Percentiles rank a stretch among this genome's conserved stretches.
phyloP scores from a whole-genome alignment of 2,329 filamentous ascomycete species.

The Hypoxylon sp. region DNA sequence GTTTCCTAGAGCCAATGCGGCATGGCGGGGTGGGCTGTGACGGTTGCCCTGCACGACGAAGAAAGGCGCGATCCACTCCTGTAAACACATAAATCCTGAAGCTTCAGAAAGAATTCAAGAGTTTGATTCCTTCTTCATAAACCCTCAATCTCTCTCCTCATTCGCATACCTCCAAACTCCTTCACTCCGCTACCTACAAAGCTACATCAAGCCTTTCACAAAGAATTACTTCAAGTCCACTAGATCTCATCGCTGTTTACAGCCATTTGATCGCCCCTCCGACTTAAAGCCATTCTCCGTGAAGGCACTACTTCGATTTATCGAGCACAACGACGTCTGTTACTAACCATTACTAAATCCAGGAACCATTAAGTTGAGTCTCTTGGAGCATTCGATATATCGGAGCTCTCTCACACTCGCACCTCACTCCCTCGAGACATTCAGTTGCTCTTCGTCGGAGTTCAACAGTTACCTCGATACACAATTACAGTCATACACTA shows the following conservation, averaged over 20 bases:
- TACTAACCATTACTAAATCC: constrained; percentile 62
- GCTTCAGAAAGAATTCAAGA: constrained; percentile 33
- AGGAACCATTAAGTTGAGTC: constrained; percentile 72
- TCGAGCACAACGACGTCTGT: constrained; percentile 61
- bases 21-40: constrained; percentile 16
- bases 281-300: constrained; percentile 60
- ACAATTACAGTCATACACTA: constrained; percentile 56
- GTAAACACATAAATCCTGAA: constrained; percentile 49
- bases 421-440: constrained; percentile 58
- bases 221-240: constrained; percentile 56
- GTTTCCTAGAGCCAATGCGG: constrained; percentile 7
- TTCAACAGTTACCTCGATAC: constrained; percentile 52
- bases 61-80: constrained; percentile 46
- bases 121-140: constrained; percentile 46
- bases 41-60: constrained; percentile 47
- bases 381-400: constrained; percentile 67
- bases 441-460: constrained; percentile 63
- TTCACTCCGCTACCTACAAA: constrained; percentile 37
- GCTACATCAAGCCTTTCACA: constrained; percentile 50
- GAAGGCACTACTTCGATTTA: constrained; percentile 61
- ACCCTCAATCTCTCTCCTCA: constrained; percentile 36
- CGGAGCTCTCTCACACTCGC: constrained; percentile 54
- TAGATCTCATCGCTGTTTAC: constrained; percentile 63
- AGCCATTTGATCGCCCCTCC: constrained; percentile 63
- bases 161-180: constrained; percentile 36